These are phyloP conservation scores for Psidium friedrichsthalianum DNA, from an alignment of 345 rosid genomes.

Conservation along the genomic window DNA sequence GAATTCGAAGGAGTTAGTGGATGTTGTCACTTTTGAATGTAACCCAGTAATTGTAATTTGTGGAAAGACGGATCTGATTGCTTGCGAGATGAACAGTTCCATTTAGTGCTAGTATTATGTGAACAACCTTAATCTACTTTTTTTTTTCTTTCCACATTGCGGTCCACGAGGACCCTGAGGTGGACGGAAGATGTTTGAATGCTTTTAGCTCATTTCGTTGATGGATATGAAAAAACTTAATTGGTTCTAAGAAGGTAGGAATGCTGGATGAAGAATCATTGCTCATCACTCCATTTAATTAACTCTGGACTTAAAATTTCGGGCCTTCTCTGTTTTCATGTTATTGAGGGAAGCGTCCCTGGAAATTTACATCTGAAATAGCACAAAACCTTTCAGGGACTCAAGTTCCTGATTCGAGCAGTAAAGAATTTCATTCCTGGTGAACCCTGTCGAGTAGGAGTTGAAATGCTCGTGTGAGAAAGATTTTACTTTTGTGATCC, in stretches of 20 bases:
- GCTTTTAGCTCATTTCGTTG: neutral
- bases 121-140: neutral
- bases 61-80: neutral
- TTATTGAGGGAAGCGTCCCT: neutral
- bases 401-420: neutral
- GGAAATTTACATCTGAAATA: neutral
- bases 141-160: neutral
- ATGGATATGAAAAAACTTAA: neutral
- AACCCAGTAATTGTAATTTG: neutral
- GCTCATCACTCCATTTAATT: neutral
- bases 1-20: neutral
- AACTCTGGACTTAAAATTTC: neutral
- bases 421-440: neutral
- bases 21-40: neutral
- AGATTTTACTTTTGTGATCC: neutral
- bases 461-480: neutral
- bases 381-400: neutral
- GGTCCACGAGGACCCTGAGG: neutral
- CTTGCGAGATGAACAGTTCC: neutral
- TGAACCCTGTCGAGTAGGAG: neutral
- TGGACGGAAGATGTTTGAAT: neutral
- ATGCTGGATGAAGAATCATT: neutral
- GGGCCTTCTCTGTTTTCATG: neutral
- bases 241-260: neutral
- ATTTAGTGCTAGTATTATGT: neutral